Evolutionary conservation across 805 yeast genomes (phyloP).

Genomic region (Candida succiphila): DNA sequence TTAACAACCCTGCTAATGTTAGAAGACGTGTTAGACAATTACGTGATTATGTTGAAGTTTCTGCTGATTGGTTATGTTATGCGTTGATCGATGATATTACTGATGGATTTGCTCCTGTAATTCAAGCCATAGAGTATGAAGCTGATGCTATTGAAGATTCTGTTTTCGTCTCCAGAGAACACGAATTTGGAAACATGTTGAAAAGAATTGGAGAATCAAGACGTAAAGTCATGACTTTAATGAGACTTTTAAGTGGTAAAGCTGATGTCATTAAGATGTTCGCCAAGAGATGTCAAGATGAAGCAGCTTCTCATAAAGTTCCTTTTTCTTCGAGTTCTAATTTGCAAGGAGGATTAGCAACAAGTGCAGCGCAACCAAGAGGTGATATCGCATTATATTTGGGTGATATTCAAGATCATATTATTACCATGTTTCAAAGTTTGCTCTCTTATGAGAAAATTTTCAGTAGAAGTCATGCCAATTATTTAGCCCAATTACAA

Average conservation of each 20-base stretch:
- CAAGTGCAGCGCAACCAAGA: slow-evolving; percentile 49
- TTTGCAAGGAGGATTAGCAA: slow-evolving; percentile 5
- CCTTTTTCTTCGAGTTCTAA: slow-evolving; percentile 9
- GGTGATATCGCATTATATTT: slow-evolving; percentile 86
- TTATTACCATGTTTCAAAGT: slow-evolving; percentile 91
- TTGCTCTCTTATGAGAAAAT: slow-evolving; percentile 86
- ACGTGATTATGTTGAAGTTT: slow-evolving; percentile 67
- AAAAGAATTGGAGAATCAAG: slow-evolving; percentile 82
- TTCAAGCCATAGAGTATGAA: slow-evolving; percentile 67
- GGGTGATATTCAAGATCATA: slow-evolving; percentile 96
- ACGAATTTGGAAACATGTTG: slow-evolving; percentile 70
- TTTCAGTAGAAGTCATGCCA: slow-evolving; percentile 83
- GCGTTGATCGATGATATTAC: slow-evolving; percentile 79
- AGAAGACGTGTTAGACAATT: slow-evolving; percentile 75
- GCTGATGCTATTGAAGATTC: slow-evolving; percentile 80
- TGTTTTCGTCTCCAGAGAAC: slow-evolving; percentile 69
- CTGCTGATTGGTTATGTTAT: slow-evolving; percentile 77
- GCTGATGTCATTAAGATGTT: slow-evolving; percentile 96
- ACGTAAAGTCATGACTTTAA: slow-evolving; percentile 83
- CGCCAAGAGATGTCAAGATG: slow-evolving; percentile 89
- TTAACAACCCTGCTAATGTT: slow-evolving; percentile 63
- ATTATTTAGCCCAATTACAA: slow-evolving; percentile 87
- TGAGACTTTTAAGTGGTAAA: slow-evolving; percentile 83
- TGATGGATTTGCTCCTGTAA: slow-evolving; percentile 77
- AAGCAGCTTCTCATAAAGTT: slow-evolving; percentile 19